These are phyloP conservation scores for Lithospermum erythrorhizon DNA, from an alignment of 257 asterid genomes.

Conservation along the genomic window DNA sequence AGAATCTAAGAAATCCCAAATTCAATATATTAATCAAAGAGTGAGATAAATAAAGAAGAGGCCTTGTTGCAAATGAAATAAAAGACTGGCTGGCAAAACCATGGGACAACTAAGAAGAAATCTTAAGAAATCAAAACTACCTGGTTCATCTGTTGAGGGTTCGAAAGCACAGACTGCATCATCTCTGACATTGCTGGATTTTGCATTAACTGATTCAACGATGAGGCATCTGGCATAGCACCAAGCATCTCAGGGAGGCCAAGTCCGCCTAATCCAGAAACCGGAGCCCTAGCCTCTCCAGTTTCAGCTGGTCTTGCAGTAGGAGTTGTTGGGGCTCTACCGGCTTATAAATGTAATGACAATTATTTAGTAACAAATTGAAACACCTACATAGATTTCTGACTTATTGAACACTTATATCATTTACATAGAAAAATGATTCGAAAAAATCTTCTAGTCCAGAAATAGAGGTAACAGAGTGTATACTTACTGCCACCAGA, in stretches of 20 bases:
- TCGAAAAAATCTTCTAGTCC: neutral
- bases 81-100: neutral
- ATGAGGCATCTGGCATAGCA: constrained; percentile 30
- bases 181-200: constrained; percentile 44
- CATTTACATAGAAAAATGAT: too few relatives aligned
- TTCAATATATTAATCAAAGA: constrained; percentile 1
- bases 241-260: constrained; percentile 39
- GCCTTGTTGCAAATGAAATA: neutral
- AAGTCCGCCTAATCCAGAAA: constrained; percentile 34
- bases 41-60: neutral
- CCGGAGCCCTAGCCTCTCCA: constrained; percentile 23
- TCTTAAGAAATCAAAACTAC: constrained; percentile 7
- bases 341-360: constrained; percentile 24
- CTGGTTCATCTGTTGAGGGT: constrained; percentile 49
- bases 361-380: neutral
- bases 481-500: constrained; percentile 31
- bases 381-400: too few relatives aligned
- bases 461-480: neutral
- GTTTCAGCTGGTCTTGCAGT: constrained; percentile 22
- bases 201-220: constrained; percentile 42
- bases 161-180: constrained; percentile 39
- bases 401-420: too few relatives aligned
- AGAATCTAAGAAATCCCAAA: constrained; percentile 19
- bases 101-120: neutral
- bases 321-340: constrained; percentile 27